A percentile compares a stretch with the other conserved stretches of the same genome.
Conservation (phyloP, 1,284 basidiomycete genomes). For the Pholiota adiposa region DNA sequence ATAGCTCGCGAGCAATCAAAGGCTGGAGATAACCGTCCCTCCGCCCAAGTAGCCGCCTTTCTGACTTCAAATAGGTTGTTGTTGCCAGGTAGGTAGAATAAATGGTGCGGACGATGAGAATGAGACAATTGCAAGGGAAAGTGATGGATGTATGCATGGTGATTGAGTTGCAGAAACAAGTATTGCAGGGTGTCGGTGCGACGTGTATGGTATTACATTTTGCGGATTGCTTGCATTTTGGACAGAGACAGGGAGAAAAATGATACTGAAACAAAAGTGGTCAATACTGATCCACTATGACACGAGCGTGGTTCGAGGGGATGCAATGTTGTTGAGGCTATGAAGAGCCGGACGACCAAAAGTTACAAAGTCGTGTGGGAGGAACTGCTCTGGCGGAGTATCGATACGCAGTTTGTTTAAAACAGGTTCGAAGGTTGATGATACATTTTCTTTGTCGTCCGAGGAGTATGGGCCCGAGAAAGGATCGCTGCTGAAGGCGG, state of each 20-base stretch:
- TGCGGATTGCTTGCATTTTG: slow-evolving; percentile 53
- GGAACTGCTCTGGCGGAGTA: slow-evolving; percentile 70
- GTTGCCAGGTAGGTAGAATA: slow-evolving; percentile 46
- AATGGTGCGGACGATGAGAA: slow-evolving; percentile 47
- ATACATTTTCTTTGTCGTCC: slow-evolving; percentile 80
- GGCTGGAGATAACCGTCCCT: slow-evolving; percentile 30
- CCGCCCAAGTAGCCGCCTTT: slow-evolving; percentile 29
- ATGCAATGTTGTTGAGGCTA: slow-evolving; percentile 55
- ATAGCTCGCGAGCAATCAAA: slow-evolving; percentile 23
- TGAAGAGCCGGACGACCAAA: slow-evolving; percentile 77
- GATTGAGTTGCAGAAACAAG: slow-evolving; percentile 66
- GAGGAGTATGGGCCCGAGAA: slow-evolving; percentile 61
- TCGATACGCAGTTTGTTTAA: slow-evolving; percentile 72
- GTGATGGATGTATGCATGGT: slow-evolving; percentile 72
- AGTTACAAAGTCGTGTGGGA: slow-evolving; percentile 77
- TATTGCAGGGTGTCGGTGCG: slow-evolving; percentile 62
- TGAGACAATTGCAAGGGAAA: slow-evolving; percentile 66
- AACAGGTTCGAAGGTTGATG: slow-evolving; percentile 68
- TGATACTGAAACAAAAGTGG: slow-evolving; percentile 39
- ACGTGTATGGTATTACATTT: slow-evolving; percentile 82
- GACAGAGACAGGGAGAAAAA: slow-evolving; percentile 37
- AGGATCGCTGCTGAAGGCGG: slow-evolving; percentile 58
- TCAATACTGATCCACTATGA: slow-evolving; percentile 49
- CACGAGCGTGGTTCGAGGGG: slow-evolving; percentile 60
- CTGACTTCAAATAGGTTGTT: slow-evolving; percentile 45